Evolutionary conservation across 352 stramenopile species (phyloP).

Genomic region (Globisporangium solare): DNA sequence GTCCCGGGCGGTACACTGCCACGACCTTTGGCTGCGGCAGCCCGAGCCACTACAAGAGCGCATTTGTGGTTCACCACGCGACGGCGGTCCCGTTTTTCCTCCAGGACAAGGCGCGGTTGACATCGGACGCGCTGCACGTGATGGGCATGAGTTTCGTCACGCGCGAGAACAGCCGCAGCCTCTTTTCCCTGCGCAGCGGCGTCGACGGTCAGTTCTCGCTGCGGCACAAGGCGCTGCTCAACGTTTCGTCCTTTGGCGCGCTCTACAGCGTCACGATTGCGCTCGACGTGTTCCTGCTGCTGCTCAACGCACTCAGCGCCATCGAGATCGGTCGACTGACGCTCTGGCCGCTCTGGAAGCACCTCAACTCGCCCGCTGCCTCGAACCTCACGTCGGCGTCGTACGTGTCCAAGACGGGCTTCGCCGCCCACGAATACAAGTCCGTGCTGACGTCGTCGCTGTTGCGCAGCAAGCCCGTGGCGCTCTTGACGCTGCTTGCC

Average conservation of each 20-base stretch:
- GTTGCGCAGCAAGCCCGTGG: conserved; percentile 31
- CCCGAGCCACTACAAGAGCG: conserved; percentile 28
- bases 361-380: conserved; percentile 13
- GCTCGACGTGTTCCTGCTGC: conserved; percentile 32
- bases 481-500: conserved; percentile 29
- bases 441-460: conserved; percentile 30
- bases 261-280: conserved; percentile 43
- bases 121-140: conserved; percentile 16
- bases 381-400: conserved; percentile 13
- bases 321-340: conserved; percentile 30
- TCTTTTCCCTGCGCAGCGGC: conserved; percentile 14
- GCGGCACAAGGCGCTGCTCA: conserved; percentile 28
- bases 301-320: conserved; percentile 24
- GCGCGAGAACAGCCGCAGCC: conserved; percentile 23
- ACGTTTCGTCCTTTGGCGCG: conserved; percentile 36
- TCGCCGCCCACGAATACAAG: conserved; percentile 26
- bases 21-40: conserved; percentile 34
- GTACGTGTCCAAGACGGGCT: conserved; percentile 29
- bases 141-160: conserved; percentile 32
- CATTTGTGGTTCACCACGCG: conserved; percentile 19
- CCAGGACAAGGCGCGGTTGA: conserved; percentile 27
- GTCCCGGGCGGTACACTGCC: conserved; percentile 17
- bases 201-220: conserved; percentile 12
- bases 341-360: conserved; percentile 25
- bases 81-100: conserved; percentile 16